Evolutionary conservation across 75 land plant genomes (phyloP).

Genomic region (Isoetes taiwanensis): DNA sequence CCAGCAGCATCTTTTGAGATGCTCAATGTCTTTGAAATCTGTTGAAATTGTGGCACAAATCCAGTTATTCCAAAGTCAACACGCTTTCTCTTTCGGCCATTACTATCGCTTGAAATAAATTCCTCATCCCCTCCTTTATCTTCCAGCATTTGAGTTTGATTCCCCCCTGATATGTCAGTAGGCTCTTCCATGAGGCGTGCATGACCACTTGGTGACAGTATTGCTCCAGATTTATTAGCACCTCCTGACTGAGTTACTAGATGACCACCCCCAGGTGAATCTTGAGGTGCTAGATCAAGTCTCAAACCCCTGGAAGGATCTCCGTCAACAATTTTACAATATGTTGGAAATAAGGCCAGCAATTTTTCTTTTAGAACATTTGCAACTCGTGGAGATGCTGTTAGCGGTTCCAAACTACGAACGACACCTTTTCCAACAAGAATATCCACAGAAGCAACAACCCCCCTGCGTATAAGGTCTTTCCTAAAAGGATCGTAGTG

Average conservation of each 20-base stretch:
- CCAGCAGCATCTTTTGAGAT: constrained; percentile 21
- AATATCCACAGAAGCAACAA: constrained; percentile 37
- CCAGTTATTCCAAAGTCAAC: not conserved
- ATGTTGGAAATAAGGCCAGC: constrained; percentile 9
- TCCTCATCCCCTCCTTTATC: not conserved
- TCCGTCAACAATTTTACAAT: constrained; percentile 12
- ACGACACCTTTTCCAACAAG: constrained; percentile 64
- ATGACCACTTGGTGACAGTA: not conserved
- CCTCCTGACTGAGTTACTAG: constrained; percentile 1
- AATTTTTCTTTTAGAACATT: constrained; percentile 52
- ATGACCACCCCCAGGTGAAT: not conserved
- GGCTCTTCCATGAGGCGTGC: not conserved
- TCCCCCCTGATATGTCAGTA: not conserved
- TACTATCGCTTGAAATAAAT: not conserved
- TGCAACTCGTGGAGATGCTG: constrained; percentile 27
- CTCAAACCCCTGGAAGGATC: constrained; percentile 5
- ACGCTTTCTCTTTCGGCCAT: not conserved
- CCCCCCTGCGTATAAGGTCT: constrained; percentile 38
- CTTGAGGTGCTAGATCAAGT: constrained; percentile 7
- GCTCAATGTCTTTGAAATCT: constrained; percentile 13
- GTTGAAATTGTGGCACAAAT: no score
- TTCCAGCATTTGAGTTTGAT: not conserved
- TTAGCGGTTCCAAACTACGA: constrained; percentile 41
- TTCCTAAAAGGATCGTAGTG: constrained; percentile 56
- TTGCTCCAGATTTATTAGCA: not conserved